phyloP scores from a whole-genome alignment of 768 basidiomycete species.

The Lentinula sp. region DNA sequence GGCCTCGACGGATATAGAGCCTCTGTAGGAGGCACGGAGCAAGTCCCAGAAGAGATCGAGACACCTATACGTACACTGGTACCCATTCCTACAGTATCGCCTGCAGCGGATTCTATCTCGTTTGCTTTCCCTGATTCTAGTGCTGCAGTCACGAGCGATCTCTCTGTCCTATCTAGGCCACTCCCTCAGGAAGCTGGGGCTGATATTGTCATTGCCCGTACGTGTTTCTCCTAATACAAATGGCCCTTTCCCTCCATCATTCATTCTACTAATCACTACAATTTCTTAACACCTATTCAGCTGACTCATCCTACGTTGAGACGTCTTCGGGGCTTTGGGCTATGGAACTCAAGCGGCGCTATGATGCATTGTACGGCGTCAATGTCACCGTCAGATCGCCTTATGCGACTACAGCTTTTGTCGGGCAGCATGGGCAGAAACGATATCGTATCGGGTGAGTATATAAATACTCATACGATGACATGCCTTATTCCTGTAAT shows the following conservation, averaged over 20 bases:
- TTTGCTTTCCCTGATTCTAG: constrained; percentile 1
- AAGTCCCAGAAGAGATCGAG: not conserved
- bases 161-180: constrained; percentile 8
- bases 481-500: not conserved
- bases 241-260: constrained; percentile 1
- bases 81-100: not conserved
- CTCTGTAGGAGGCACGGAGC: not conserved
- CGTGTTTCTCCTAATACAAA: constrained; percentile 14
- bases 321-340: constrained; percentile 74
- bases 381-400: constrained; percentile 65
- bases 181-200: constrained; percentile 46
- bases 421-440: constrained; percentile 74
- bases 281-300: constrained; percentile 21
- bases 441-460: constrained; percentile 77
- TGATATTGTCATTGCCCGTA: constrained; percentile 56
- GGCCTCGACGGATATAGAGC: not conserved
- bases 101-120: not conserved
- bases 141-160: not conserved
- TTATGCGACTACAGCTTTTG: constrained; percentile 75
- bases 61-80: not conserved
- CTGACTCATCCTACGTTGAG: constrained; percentile 74
- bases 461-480: not conserved
- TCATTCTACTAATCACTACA: constrained; percentile 9
- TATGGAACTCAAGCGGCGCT: constrained; percentile 68
- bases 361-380: constrained; percentile 66